Conservation (phyloP, 23 red algal species). For the Agarophyton chilense region DNA sequence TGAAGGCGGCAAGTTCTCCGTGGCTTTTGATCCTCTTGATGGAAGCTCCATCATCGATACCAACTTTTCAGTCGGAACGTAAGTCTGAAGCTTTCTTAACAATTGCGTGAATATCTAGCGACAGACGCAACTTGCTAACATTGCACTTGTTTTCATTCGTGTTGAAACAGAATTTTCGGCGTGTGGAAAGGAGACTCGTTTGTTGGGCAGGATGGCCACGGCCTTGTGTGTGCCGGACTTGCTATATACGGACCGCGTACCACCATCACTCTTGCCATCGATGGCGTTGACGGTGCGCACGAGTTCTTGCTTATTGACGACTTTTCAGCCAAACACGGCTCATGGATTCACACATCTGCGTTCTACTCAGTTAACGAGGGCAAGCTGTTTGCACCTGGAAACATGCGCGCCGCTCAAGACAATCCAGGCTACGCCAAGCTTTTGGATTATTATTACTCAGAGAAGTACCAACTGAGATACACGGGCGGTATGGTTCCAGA, state of each 20-base stretch:
- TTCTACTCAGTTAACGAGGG: conserved; percentile 92
- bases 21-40: conserved; percentile 97
- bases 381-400: conserved; percentile 98
- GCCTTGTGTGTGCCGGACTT: conserved; percentile 82
- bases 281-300: conserved; percentile 87
- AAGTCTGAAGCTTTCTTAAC: not conserved
- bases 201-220: conserved; percentile 81
- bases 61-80: conserved; percentile 98
- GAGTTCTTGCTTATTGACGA: conserved; percentile 99
- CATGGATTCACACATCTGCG: conserved; percentile 88
- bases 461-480: conserved; percentile 99
- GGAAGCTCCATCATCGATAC: conserved; percentile 98
- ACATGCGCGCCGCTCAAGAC: conserved; percentile 94
- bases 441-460: conserved; percentile 81
- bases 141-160: not conserved
- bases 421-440: conserved; percentile 93
- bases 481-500: conserved; percentile 99
- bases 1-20: conserved; percentile 75
- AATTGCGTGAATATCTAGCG: too few species aligned
- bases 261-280: conserved; percentile 88
- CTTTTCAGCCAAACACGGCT: conserved; percentile 95
- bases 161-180: conserved; percentile 76
- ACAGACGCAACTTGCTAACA: not conserved
- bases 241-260: conserved; percentile 97
- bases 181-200: conserved; percentile 91